These are phyloP conservation scores for Moesziomyces sp. DNA, from an alignment of 1,284 basidiomycete genomes.

Conservation along the genomic window DNA sequence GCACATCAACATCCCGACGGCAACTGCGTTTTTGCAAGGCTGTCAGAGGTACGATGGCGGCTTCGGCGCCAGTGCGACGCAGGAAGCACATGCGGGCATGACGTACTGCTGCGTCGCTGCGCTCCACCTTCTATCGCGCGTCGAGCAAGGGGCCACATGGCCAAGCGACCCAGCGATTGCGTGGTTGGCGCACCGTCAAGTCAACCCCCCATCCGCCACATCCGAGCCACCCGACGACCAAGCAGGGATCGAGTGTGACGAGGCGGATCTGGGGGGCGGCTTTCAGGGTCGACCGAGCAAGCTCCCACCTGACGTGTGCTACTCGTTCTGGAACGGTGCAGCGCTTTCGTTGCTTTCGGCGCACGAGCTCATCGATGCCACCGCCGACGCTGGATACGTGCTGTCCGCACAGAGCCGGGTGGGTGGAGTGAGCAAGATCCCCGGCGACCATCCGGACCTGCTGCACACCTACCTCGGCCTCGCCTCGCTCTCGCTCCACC, in stretches of 20 bases:
- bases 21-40: slow-evolving; percentile 74
- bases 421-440: slow-evolving; percentile 62
- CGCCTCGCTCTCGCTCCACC: slow-evolving; percentile 58
- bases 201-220: neutral
- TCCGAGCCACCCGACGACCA: neutral
- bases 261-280: slow-evolving; percentile 27
- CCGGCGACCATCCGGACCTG: slow-evolving; percentile 56
- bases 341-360: slow-evolving; percentile 37
- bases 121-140: slow-evolving; percentile 72
- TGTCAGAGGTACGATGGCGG: slow-evolving; percentile 89
- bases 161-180: slow-evolving; percentile 5
- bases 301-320: slow-evolving; percentile 58
- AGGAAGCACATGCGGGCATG: slow-evolving; percentile 92
- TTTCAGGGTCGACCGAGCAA: slow-evolving; percentile 56
- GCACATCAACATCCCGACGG: slow-evolving; percentile 75
- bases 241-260: slow-evolving; percentile 14
- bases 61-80: slow-evolving; percentile 81
- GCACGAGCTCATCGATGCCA: slow-evolving; percentile 46
- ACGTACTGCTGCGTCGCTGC: slow-evolving; percentile 90
- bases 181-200: slow-evolving; percentile 40
- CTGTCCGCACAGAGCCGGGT: slow-evolving; percentile 54
- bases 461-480: slow-evolving; percentile 63
- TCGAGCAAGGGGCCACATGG: slow-evolving; percentile 1
- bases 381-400: slow-evolving; percentile 49
- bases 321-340: slow-evolving; percentile 67